Evolutionary conservation across 1,284 basidiomycete genomes (phyloP).

Genomic region (Sparassis latifolia): DNA sequence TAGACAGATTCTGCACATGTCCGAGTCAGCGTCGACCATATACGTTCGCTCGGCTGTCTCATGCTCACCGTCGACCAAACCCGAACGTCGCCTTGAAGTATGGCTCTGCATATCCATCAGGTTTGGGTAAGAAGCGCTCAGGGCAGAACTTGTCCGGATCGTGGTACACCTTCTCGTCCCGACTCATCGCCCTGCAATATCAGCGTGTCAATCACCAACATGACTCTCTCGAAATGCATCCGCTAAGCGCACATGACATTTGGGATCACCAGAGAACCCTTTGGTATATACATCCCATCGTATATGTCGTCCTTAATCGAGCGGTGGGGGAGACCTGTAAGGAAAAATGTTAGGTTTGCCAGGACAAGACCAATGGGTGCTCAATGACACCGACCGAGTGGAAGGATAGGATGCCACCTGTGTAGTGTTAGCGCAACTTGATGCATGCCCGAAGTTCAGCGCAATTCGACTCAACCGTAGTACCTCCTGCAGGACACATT

Average conservation of each 20-base stretch:
- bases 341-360: not conserved
- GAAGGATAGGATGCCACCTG: constrained; percentile 21
- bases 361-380: no score
- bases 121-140: constrained; percentile 17
- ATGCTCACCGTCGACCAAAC: constrained; percentile 28
- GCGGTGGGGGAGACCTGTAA: constrained; percentile 38
- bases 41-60: not conserved
- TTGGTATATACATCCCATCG: constrained; percentile 38
- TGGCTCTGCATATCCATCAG: not conserved
- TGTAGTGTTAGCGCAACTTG: not conserved
- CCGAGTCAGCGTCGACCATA: not conserved
- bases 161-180: constrained; percentile 14
- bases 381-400: constrained; percentile 12
- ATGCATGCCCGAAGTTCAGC: not conserved
- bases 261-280: constrained; percentile 14
- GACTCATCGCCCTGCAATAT: constrained; percentile 22
- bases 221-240: not conserved
- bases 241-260: constrained; percentile 21
- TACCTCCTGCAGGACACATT: constrained; percentile 43
- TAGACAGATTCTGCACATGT: constrained; percentile 16
- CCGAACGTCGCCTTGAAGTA: constrained; percentile 4
- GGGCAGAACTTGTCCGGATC: constrained; percentile 23
- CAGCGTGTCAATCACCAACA: not conserved
- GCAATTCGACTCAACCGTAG: constrained; percentile 30
- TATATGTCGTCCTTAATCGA: constrained; percentile 43